Evolutionary conservation across 108 stramenopile genomes (phyloP), one percentile per base, ranked within the genome.

Genomic region (Seminavis robusta): DNA sequence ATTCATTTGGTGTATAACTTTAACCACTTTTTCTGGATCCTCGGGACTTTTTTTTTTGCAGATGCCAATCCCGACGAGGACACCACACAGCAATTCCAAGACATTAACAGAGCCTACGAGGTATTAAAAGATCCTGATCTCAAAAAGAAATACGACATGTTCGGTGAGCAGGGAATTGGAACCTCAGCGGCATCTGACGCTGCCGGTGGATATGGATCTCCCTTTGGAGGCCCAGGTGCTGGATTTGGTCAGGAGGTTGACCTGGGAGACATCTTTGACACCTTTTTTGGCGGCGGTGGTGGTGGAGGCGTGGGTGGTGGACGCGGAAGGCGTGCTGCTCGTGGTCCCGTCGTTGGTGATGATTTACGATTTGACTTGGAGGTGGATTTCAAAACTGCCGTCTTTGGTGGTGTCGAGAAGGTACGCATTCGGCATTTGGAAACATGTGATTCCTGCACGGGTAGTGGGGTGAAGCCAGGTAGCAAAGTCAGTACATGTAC

Each of bases 381-480:
- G 43, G 73, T 97, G 47, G 88, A 94, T 69, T 97, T 97, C 69
- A 94, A 92, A 84, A 95, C 94, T 44, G 93, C 88, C 5, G 76
- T 93, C n/a, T 97, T 97, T 62, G 96, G 96, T 36, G 94, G 92
- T 25, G 92, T 95, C 59, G 94, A 97, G 73, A 92, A 90, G 80
- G 94, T 97, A 0, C 71, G 90, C 20, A 95, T 97, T 52, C 87
- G 92, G 4, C 96, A 97, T 61, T 63, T 92, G 63, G 96, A 97
- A 57, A 83, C 70, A 6, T 97, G 96, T 69, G 84, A 79, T 15
- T 90, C 88, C 17, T 97, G 96, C 61, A 48, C 13, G 20, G 96
- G 96, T 36, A 63, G 48, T 55, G 96, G 96, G 39, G 88, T 93
- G 39, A 94, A 95, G 75, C 94, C 94, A 8, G 94, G 94, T 7